Conservation (phyloP, 805 yeast species). For the Metschnikowia hibisci region DNA sequence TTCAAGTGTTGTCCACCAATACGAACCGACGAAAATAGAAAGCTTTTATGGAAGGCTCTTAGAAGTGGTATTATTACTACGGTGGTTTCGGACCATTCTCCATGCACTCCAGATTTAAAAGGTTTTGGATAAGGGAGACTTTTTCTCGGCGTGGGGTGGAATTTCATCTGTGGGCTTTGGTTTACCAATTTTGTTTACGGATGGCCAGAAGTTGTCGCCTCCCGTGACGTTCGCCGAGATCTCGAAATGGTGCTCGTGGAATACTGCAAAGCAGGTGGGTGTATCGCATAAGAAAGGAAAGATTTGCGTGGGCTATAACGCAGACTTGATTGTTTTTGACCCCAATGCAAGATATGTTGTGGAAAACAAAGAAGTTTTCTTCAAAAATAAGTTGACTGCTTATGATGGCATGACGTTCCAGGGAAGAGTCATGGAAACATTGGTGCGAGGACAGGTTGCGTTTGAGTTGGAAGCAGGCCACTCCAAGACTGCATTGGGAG, state of each 20-base stretch:
- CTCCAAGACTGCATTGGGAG: constrained; percentile 54
- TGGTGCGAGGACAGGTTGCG: constrained; percentile 70
- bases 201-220: constrained; percentile 51
- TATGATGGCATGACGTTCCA: constrained; percentile 65
- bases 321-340: constrained; percentile 84
- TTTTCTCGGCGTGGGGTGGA: constrained; percentile 95
- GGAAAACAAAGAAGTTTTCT: constrained; percentile 53
- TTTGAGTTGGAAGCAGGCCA: constrained; percentile 57
- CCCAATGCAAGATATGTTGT: constrained; percentile 49
- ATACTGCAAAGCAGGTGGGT: constrained; percentile 86
- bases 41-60: constrained; percentile 75
- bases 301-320: constrained; percentile 73
- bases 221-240: constrained; percentile 58
- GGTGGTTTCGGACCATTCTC: constrained; percentile 94
- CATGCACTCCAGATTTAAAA: constrained; percentile 90
- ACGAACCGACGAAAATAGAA: constrained; percentile 67
- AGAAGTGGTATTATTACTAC: constrained; percentile 63
- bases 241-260: constrained; percentile 72
- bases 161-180: constrained; percentile 92
- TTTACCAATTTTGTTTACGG: constrained; percentile 74
- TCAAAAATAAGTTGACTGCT: constrained; percentile 87
- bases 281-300: constrained; percentile 67
- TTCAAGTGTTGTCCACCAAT: constrained; percentile 96
- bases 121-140: constrained; percentile 79
- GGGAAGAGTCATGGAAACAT: constrained; percentile 78